These are phyloP conservation scores for Neostapfia colusana DNA, from an alignment of 176 grass and related monocot genomes.

Conservation along the genomic window DNA sequence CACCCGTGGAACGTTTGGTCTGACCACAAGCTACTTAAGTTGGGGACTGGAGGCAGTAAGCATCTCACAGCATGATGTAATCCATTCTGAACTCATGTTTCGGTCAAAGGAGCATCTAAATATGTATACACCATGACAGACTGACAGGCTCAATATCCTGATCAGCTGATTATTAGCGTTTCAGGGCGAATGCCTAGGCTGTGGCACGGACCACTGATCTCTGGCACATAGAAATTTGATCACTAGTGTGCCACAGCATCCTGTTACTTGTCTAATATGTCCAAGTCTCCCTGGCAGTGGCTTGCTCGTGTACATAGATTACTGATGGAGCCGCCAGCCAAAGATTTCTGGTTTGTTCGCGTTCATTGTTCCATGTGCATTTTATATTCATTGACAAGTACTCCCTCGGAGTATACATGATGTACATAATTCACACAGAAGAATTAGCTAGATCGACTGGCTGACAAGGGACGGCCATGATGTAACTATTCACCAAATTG, in stretches of 20 bases:
- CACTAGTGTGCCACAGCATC: conserved; percentile 17
- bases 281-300: background rate
- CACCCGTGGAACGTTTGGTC: conserved; percentile 56
- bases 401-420: no score
- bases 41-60: background rate
- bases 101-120: background rate
- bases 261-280: background rate
- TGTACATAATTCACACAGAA: conserved; percentile 43
- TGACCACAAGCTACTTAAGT: conserved; percentile 27
- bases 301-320: conserved; percentile 28
- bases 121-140: background rate
- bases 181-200: conserved; percentile 11
- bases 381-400: conserved; percentile 28
- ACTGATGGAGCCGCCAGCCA: conserved; percentile 8
- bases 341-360: conserved; percentile 6
- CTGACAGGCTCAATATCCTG: background rate
- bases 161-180: conserved; percentile 22
- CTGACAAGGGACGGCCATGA: background rate
- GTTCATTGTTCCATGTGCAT: conserved; percentile 32
- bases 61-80: background rate
- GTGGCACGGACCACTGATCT: background rate
- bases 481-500: conserved; percentile 11
- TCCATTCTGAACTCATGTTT: background rate
- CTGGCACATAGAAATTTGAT: conserved; percentile 16
- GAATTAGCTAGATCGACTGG: conserved; percentile 29